Base-by-base conservation (phyloP, 2,329 filamentous ascomycete species). In the Ramularia endophylla region DNA sequence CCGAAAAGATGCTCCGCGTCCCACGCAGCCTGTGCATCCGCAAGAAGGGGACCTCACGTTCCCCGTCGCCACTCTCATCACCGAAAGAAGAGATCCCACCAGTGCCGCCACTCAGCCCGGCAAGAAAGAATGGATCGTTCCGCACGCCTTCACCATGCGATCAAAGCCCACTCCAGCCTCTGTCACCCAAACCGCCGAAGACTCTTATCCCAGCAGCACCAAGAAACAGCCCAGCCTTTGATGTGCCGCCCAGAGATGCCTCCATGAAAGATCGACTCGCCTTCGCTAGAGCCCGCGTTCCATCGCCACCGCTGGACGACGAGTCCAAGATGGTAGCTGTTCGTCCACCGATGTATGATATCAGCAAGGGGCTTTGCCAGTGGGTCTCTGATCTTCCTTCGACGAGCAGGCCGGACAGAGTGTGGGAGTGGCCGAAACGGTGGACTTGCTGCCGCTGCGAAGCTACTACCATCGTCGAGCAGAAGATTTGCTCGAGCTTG, bases 391-490 rank as follows among this genome's bases (percentile, higher is more conserved):
- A 38, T 7, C 39, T 44, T 18, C 27, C 27, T 5, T 45, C 43
- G 4, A 48, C 33, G 6, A 50, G 46, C 32, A 44, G 55, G 3
- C 54, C 56, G 1, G 32, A 27, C 3, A 13, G 17, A 8, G 36
- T 45, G 3, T 56, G 56, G 55, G 38, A 39, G 12, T 42, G 32
- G 36, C 37, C 37, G 8, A 58, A 56, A 37, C 47, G 55, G 8
- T 60, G 58, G 58, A 52, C 46, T 8, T 60, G 58, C 47, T 59
- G 56, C 28, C 13, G 28, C 4, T 60, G 56, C 30, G 13, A 33
- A 2, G 48, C 43, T 3, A 40, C 47, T 19, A 60, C 57, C 27
- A 56, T 59, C 27, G 52, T 56, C 6, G 58, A 60, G 48, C 52
- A 58, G 42, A 44, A 22, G 9, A 44, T 54, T n/a, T 60, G 58